Conservation (phyloP, 1,139 yeast species). For the Maudiozyma humilis region DNA sequence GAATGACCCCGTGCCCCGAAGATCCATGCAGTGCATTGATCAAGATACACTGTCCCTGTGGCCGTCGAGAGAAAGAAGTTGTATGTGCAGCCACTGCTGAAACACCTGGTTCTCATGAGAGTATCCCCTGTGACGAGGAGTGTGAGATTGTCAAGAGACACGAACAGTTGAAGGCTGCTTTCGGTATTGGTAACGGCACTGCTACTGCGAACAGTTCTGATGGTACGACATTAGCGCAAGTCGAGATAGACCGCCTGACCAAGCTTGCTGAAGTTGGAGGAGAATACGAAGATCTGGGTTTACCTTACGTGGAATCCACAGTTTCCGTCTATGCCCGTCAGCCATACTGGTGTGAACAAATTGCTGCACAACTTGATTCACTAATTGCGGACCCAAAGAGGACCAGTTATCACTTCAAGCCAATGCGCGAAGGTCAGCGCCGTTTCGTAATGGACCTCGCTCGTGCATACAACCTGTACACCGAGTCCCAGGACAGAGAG, state of each 20-base stretch:
- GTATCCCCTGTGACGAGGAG: constrained; percentile 57
- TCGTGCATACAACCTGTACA: constrained; percentile 46
- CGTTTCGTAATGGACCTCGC: constrained; percentile 64
- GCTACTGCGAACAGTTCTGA: constrained; percentile 4
- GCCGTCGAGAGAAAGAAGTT: constrained; percentile 40
- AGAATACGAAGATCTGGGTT: constrained; percentile 23
- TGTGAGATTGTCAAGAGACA: constrained; percentile 60
- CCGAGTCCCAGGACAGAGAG: constrained; percentile 75
- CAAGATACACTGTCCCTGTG: constrained; percentile 54
- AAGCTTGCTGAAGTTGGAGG: constrained; percentile 13
- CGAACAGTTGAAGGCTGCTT: constrained; percentile 54
- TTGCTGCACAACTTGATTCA: constrained; percentile 46
- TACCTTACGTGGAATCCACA: constrained; percentile 39
- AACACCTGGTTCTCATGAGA: constrained; percentile 16
- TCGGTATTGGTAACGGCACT: constrained; percentile 32
- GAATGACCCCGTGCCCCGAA: constrained; percentile 44
- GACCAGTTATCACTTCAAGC: constrained; percentile 49
- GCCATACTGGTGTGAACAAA: constrained; percentile 52
- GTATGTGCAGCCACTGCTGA: constrained; percentile 47
- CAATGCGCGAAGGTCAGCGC: constrained; percentile 66
- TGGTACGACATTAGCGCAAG: not conserved
- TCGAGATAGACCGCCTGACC: constrained; percentile 14
- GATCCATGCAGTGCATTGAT: constrained; percentile 47
- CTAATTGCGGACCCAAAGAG: constrained; percentile 39
- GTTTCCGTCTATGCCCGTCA: constrained; percentile 44